phyloP scores from a whole-genome alignment of 345 rosid genomes.

The Salix caprea region DNA sequence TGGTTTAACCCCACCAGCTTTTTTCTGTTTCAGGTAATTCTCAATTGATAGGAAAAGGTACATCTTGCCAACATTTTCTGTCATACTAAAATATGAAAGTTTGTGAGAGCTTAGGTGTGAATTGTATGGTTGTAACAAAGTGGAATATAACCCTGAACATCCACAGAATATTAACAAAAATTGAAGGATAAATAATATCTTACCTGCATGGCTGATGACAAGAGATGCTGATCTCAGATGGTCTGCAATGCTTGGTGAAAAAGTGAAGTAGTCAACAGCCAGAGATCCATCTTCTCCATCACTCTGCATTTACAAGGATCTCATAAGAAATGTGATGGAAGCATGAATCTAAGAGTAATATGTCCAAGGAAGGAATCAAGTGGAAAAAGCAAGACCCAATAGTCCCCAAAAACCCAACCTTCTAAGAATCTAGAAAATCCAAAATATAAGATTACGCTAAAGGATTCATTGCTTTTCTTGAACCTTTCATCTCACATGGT shows the following conservation, averaged over 20 bases:
- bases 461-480: not conserved
- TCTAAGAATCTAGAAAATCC: not conserved
- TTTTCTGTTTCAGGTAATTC: not conserved
- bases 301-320: conserved; percentile 6
- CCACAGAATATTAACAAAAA: not conserved
- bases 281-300: conserved; percentile 58
- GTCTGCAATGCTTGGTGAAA: conserved; percentile 80
- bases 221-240: conserved; percentile 82
- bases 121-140: not conserved
- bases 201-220: conserved; percentile 89
- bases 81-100: not conserved
- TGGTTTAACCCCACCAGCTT: not conserved
- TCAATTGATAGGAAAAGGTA: not conserved
- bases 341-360: not conserved
- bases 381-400: not conserved
- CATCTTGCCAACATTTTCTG: not conserved
- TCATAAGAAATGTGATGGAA: not conserved
- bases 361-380: not conserved
- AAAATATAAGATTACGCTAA: not conserved
- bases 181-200: not conserved
- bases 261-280: conserved; percentile 79
- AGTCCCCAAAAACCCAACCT: not conserved
- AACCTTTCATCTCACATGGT: not conserved
- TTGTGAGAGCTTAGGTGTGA: not conserved
- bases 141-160: not conserved